Base-by-base conservation (phyloP, 2,329 filamentous ascomycete genomes). In the Fusarium sp. region DNA sequence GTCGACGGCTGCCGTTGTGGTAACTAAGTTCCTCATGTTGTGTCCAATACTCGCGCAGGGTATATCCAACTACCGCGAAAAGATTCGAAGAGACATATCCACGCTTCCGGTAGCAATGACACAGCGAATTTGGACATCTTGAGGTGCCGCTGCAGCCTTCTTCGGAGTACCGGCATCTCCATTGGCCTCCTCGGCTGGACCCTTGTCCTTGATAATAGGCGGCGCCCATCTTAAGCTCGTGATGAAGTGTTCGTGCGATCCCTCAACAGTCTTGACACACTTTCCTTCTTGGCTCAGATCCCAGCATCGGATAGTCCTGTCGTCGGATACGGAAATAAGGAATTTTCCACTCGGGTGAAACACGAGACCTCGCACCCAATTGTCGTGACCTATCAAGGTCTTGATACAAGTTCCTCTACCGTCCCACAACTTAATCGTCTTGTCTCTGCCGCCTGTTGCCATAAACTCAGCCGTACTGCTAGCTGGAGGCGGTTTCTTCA, bases 291-390 rank as follows among this genome's bases (percentile, higher is more conserved):
- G 95, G 24, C 87, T 86, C 24, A 98, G 82, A 80, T 98, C 95
- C 95, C 95, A 98, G 82, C 94, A 97, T 55, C 94, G 86, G 61
- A 98, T 84, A 6, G 93, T 94, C 81, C 96, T 97, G 81, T 98
- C 95, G 76, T 98, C 95, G 17, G 91, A 87, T 20, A 91, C 92
- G 8, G 91, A 94, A 7, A 98, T 81, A 2, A 98, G 85, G 74
- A 96, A 97, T 78, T 95, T 96, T 42, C 95, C 95, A 10, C 93
- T 92, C 0, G 95, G 95, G 73, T 97, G 95, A 77, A 97, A 98
- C 11, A 93, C 89, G 7, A 97, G 79, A 1, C 87, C 91, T 30
- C 93, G 89, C 10, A 98, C 88, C 95, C 95, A 98, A 76, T 97
- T 97, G 77, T 97, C 94, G 76, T 97, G 95, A 3, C 95, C 95